phyloP scores from a whole-genome alignment of 495 filamentous ascomycete species.

The Hamigera avellanea region DNA sequence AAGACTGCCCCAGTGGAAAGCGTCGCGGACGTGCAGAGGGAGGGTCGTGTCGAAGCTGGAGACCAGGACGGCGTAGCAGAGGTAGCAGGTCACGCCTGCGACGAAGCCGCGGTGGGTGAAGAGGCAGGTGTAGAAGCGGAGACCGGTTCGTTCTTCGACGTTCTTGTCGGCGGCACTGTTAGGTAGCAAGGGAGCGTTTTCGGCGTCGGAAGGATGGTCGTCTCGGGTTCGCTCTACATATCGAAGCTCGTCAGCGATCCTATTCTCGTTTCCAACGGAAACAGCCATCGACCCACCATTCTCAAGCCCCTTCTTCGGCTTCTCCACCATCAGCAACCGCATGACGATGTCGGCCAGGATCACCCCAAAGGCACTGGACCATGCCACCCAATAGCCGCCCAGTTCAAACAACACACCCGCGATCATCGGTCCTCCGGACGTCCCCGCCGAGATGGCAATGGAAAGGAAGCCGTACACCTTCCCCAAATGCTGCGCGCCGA shows the following conservation, averaged over 20 bases:
- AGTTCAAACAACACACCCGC: conserved; percentile 13
- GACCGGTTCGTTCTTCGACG: too few species aligned
- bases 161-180: too few species aligned
- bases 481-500: conserved; percentile 11
- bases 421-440: conserved; percentile 11
- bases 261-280: too few species aligned
- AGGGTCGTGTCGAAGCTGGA: conserved; percentile 20
- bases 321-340: conserved; percentile 12
- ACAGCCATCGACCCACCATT: too few species aligned
- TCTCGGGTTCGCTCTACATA: too few species aligned
- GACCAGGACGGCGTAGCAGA: conserved; percentile 8
- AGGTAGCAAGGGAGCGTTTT: too few species aligned
- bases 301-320: too few species aligned
- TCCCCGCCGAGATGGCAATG: conserved; percentile 11
- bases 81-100: conserved; percentile 4
- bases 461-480: conserved; percentile 9
- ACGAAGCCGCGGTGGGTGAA: conserved; percentile 9
- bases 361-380: conserved; percentile 12
- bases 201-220: too few species aligned
- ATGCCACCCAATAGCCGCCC: conserved; percentile 17
- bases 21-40: conserved; percentile 15
- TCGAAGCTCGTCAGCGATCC: too few species aligned
- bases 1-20: conserved; percentile 12
- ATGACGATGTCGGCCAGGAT: conserved; percentile 12
- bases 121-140: too few species aligned